Percentiles rank a stretch among this genome's conserved stretches.
phyloP scores from a whole-genome alignment of 202 grass and related monocot genomes.

The Dendrocalamus latiflorus region DNA sequence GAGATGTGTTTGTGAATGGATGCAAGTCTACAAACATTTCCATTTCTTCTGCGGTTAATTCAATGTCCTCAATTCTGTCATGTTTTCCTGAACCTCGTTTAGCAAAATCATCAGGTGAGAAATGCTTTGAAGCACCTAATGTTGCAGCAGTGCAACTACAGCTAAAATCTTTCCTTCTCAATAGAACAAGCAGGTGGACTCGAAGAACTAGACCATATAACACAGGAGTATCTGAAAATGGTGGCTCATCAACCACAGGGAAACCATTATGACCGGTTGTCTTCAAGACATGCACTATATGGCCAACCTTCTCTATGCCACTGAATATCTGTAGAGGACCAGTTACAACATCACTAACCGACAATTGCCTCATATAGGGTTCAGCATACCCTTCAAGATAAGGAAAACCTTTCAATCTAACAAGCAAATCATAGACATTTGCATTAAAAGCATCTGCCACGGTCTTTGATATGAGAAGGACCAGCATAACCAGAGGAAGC shows the following conservation, averaged over 20 bases:
- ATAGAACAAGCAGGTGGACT: constrained; percentile 71
- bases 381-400: constrained; percentile 89
- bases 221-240: constrained; percentile 55
- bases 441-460: constrained; percentile 80
- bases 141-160: constrained; percentile 27
- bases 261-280: constrained; percentile 89
- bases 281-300: constrained; percentile 73
- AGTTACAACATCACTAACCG: constrained; percentile 81
- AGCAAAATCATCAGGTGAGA: constrained; percentile 67
- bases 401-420: constrained; percentile 89
- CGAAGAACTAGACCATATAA: constrained; percentile 79
- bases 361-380: constrained; percentile 87
- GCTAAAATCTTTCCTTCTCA: constrained; percentile 77
- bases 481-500: constrained; percentile 92
- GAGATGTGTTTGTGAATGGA: constrained; percentile 87
- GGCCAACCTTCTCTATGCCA: constrained; percentile 78
- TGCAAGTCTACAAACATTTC: constrained; percentile 95
- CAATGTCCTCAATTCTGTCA: constrained; percentile 61
- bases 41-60: constrained; percentile 71
- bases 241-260: constrained; percentile 80
- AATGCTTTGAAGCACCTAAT: constrained; percentile 46
- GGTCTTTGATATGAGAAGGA: constrained; percentile 85
- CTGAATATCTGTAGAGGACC: constrained; percentile 69
- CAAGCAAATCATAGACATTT: constrained; percentile 81
- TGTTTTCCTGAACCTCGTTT: constrained; percentile 83